A percentile compares a stretch with the other conserved stretches of the same genome.
Evolutionary conservation across 2,329 filamentous ascomycete species (phyloP).

Genomic region (Chaetothyriales sp.): DNA sequence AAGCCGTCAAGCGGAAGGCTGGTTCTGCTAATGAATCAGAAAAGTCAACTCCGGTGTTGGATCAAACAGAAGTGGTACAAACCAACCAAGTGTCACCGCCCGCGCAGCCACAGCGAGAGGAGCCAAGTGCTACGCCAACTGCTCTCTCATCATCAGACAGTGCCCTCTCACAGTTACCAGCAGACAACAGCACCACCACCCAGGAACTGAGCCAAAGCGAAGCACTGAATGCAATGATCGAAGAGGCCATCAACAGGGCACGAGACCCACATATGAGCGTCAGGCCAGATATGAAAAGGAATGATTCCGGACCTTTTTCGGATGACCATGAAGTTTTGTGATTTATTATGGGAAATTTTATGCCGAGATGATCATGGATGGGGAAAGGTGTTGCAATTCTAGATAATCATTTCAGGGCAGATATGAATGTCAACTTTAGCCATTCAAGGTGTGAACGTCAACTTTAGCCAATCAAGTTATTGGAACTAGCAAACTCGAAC

Average conservation of each 20-base stretch:
- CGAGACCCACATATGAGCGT: slow-evolving; percentile 10
- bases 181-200: slow-evolving; percentile 1
- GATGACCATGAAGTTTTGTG: slow-evolving; percentile 27
- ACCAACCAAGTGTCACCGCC: background rate
- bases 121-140: background rate
- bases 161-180: background rate
- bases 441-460: too few species aligned
- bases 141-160: background rate
- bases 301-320: slow-evolving; percentile 28
- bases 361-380: background rate
- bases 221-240: slow-evolving; percentile 21
- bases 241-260: slow-evolving; percentile 19
- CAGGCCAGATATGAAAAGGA: slow-evolving; percentile 17
- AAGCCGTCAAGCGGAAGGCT: slow-evolving; percentile 13
- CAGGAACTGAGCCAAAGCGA: slow-evolving; percentile 17
- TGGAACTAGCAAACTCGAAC: too few species aligned
- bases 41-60: slow-evolving; percentile 9
- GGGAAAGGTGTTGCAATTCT: slow-evolving; percentile 3
- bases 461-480: too few species aligned
- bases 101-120: background rate
- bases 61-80: slow-evolving; percentile 13
- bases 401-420: too few species aligned
- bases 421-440: too few species aligned
- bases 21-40: slow-evolving; percentile 9
- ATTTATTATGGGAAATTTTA: background rate